Conservation (phyloP, 2,329 filamentous ascomycete species). For the Penicillium griseofulvum region DNA sequence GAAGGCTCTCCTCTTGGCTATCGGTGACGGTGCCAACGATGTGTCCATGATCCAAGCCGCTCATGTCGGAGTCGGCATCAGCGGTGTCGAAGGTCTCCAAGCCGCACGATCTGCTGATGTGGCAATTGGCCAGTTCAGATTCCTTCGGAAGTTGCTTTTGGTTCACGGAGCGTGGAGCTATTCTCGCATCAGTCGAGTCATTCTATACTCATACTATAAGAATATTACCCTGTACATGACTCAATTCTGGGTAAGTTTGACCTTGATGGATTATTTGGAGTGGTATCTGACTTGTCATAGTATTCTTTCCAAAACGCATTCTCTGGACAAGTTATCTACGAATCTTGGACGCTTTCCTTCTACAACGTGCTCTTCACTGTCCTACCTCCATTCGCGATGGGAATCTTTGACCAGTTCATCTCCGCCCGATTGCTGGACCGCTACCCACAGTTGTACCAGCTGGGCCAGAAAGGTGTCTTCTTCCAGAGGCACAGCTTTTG, state of each 20-base stretch:
- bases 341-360: conserved; percentile 98
- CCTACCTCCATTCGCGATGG: conserved; percentile 86
- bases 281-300: conserved; percentile 47
- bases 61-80: conserved; percentile 96
- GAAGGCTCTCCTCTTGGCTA: conserved; percentile 87
- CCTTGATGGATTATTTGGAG: neutral
- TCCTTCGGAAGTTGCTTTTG: conserved; percentile 85
- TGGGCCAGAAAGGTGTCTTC: conserved; percentile 89
- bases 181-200: conserved; percentile 93
- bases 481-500: conserved; percentile 91
- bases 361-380: conserved; percentile 99
- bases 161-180: conserved; percentile 98
- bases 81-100: conserved; percentile 93
- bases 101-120: conserved; percentile 94
- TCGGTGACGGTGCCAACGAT: conserved; percentile 96
- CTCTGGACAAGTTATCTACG: conserved; percentile 95
- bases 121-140: conserved; percentile 93
- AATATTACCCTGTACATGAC: conserved; percentile 99
- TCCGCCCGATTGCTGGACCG: conserved; percentile 89
- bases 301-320: conserved; percentile 98
- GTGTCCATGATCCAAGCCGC: conserved; percentile 99
- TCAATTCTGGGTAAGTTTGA: conserved; percentile 82
- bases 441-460: conserved; percentile 91
- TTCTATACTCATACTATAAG: conserved; percentile 99
- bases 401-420: conserved; percentile 97